Conservation (phyloP, 164 flowering plant species). For the Amborella trichopoda region DNA sequence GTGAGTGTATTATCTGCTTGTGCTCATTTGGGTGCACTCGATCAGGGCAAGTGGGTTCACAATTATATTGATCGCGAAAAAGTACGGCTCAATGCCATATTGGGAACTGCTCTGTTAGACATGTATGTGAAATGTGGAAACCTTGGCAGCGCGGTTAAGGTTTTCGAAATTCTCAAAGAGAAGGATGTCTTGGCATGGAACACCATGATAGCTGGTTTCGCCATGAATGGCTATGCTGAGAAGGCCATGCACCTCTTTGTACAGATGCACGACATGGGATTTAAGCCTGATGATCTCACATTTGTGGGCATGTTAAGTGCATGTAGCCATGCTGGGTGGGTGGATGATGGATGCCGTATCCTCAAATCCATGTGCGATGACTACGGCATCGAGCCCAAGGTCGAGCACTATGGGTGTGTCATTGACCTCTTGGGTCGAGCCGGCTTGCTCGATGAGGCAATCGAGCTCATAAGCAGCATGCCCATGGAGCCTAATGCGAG, state of each 20-base stretch:
- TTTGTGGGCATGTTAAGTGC: conserved; percentile 17
- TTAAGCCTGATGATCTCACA: conserved; percentile 16
- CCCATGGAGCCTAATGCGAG: conserved; percentile 20
- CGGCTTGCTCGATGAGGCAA: conserved; percentile 13
- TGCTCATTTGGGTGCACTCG: not conserved
- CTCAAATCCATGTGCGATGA: conserved; percentile 9
- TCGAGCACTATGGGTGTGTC: conserved; percentile 23
- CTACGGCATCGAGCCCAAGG: conserved; percentile 17
- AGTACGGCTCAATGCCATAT: conserved; percentile 1
- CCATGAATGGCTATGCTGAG: conserved; percentile 35
- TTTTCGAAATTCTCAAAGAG: conserved; percentile 33
- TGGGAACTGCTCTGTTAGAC: conserved; percentile 10
- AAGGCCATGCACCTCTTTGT: conserved; percentile 52
- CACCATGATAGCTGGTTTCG: conserved; percentile 56
- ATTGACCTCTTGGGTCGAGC: conserved; percentile 21
- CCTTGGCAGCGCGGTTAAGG: conserved; percentile 23
- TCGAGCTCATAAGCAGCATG: conserved; percentile 14
- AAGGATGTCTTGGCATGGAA: conserved; percentile 73
- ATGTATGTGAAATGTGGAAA: conserved; percentile 21
- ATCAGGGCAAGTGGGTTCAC: conserved; percentile 9
- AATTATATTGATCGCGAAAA: conserved; percentile 2
- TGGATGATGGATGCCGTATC: conserved; percentile 9
- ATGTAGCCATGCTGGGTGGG: conserved; percentile 19
- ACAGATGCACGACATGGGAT: conserved; percentile 40
- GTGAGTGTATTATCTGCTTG: conserved; percentile 6